These are phyloP conservation scores for Globisporangium acanthophoron DNA, from an alignment of 352 stramenopile species.

Conservation along the genomic window DNA sequence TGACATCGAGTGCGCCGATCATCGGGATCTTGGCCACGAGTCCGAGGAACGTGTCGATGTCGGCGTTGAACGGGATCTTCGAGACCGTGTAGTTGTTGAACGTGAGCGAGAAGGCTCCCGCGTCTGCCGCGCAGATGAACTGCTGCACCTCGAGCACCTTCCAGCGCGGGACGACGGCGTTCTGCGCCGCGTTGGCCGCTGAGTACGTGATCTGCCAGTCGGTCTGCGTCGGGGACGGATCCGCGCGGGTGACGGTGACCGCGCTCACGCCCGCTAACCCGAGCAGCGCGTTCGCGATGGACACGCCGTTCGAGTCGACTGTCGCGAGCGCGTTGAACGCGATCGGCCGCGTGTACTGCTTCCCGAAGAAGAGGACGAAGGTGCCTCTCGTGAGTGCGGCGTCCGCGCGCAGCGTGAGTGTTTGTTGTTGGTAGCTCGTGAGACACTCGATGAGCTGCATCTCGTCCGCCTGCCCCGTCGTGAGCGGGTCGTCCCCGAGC, in stretches of 20 bases:
- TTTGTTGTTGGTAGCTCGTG: conserved; percentile 59
- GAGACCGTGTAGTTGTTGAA: conserved; percentile 49
- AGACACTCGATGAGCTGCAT: conserved; percentile 54
- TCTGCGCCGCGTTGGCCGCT: conserved; percentile 36
- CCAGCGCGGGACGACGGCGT: conserved; percentile 43
- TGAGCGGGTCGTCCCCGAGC: conserved; percentile 66
- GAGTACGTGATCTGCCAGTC: conserved; percentile 58
- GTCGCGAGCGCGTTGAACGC: conserved; percentile 41
- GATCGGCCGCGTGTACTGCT: conserved; percentile 60
- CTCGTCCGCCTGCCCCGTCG: conserved; percentile 46
- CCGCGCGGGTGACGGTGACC: conserved; percentile 31
- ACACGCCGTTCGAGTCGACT: conserved; percentile 40
- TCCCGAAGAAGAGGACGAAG: conserved; percentile 57
- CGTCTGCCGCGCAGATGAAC: conserved; percentile 72
- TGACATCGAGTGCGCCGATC: conserved; percentile 39
- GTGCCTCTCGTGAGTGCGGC: conserved; percentile 37
- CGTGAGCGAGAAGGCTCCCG: conserved; percentile 47
- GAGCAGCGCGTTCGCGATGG: conserved; percentile 41
- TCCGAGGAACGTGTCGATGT: conserved; percentile 48
- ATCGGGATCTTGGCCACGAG: conserved; percentile 36
- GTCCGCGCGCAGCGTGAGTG: conserved; percentile 41
- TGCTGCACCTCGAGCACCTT: conserved; percentile 65
- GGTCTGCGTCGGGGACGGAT: conserved; percentile 21
- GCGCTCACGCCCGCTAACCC: conserved; percentile 29
- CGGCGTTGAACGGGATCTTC: conserved; percentile 51